Evolutionary conservation across 1,284 basidiomycete genomes (phyloP).

Genomic region (Naganishia sp.): DNA sequence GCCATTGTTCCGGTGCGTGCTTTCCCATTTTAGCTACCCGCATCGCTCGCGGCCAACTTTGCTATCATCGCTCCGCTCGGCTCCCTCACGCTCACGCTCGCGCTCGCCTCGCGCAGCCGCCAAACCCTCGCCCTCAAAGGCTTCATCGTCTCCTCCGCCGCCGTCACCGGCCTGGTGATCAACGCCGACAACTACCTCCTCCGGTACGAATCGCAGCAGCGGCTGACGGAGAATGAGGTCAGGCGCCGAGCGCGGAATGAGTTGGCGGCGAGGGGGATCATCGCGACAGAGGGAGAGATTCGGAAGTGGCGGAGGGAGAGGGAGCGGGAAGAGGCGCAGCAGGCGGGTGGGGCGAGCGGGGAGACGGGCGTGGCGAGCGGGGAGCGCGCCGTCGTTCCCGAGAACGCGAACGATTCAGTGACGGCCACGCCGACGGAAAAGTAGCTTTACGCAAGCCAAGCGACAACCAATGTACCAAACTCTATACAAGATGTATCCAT

Average conservation of each 20-base stretch:
- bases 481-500: constrained; percentile 5
- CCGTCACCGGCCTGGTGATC: constrained; percentile 69
- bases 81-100: constrained; percentile 8
- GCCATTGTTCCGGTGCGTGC: constrained; percentile 70
- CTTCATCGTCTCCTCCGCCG: constrained; percentile 60
- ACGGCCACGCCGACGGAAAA: not conserved
- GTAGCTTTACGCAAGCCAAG: not conserved
- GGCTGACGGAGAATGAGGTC: constrained; percentile 67
- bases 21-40: too few relatives aligned
- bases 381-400: not conserved
- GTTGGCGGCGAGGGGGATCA: constrained; percentile 68
- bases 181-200: constrained; percentile 74
- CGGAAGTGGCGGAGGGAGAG: constrained; percentile 68
- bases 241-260: constrained; percentile 73
- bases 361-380: not conserved
- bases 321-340: constrained; percentile 44
- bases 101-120: constrained; percentile 60
- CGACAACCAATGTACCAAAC: too few relatives aligned
- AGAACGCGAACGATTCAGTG: too few relatives aligned
- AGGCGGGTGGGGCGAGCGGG: too few relatives aligned
- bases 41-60: too few relatives aligned
- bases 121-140: constrained; percentile 79
- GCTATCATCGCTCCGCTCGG: constrained; percentile 1
- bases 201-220: constrained; percentile 66
- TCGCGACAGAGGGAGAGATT: constrained; percentile 80